Conservation (phyloP, 352 stramenopile species). For the Phytophthora hybrid region DNA sequence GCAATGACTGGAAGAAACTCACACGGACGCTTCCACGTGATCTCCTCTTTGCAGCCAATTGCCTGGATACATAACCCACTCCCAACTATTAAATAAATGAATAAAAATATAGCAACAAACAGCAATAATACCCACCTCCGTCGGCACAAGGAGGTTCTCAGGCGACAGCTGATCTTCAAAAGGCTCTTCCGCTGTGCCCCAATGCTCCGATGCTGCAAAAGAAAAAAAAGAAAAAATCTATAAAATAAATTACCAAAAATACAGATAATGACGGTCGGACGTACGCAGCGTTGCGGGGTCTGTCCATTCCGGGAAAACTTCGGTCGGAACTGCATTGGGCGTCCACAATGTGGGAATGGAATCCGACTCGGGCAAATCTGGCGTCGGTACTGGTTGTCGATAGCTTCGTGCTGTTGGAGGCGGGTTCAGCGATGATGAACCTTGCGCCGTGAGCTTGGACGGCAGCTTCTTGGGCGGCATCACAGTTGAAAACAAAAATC, state of each 20-base stretch:
- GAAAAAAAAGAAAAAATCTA: too few relatives aligned
- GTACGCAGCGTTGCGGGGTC: constrained; percentile 35
- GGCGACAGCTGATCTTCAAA: constrained; percentile 55
- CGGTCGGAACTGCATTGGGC: constrained; percentile 36
- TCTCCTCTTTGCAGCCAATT: background rate
- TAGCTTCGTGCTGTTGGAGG: constrained; percentile 6
- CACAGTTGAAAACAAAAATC: background rate
- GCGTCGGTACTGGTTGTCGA: constrained; percentile 38
- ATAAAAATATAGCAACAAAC: background rate
- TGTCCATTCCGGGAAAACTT: constrained; percentile 76
- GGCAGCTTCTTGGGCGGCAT: constrained; percentile 58
- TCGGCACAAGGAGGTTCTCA: constrained; percentile 38
- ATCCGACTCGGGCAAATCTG: constrained; percentile 39
- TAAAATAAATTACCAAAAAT: background rate
- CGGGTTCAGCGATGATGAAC: constrained; percentile 25
- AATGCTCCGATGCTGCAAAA: constrained; percentile 53
- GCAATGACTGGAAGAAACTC: constrained; percentile 66
- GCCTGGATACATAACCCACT: background rate
- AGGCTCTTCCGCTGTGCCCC: constrained; percentile 47
- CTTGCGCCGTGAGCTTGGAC: constrained; percentile 47
- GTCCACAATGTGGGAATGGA: constrained; percentile 56
- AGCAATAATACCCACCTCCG: constrained; percentile 17
- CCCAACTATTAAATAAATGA: background rate
- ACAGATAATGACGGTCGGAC: background rate
- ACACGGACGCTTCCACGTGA: constrained; percentile 72